Evolutionary conservation across 2,329 filamentous ascomycete genomes (phyloP).

Genomic region (Cytospora paraplurivora): DNA sequence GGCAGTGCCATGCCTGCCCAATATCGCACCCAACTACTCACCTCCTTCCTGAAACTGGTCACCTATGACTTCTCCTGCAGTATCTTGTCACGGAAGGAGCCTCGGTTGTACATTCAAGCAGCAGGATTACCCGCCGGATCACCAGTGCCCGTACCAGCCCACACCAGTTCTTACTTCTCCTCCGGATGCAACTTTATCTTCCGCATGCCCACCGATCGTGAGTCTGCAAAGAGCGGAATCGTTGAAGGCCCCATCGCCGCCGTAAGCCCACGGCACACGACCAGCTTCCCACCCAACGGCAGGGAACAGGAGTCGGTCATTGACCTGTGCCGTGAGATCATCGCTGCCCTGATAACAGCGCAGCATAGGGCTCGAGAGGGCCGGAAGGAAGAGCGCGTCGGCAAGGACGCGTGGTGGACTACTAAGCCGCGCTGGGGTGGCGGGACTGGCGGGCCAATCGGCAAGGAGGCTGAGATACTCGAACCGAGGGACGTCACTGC

Average conservation of each 20-base stretch:
- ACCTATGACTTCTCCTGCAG: constrained; percentile 69
- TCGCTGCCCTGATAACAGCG: constrained; percentile 62
- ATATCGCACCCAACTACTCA: constrained; percentile 57
- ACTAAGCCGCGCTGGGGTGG: constrained; percentile 64
- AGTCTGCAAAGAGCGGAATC: constrained; percentile 60
- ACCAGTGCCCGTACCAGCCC: constrained; percentile 25
- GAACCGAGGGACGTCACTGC: constrained; percentile 45
- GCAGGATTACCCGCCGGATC: constrained; percentile 35
- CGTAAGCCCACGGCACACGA: constrained; percentile 59
- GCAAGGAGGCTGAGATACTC: constrained; percentile 50
- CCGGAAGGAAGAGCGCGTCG: constrained; percentile 57
- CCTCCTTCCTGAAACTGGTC: constrained; percentile 64
- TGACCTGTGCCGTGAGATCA: constrained; percentile 63
- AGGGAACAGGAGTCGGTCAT: constrained; percentile 59
- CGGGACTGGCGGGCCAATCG: constrained; percentile 63
- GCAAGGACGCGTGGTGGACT: constrained; percentile 64
- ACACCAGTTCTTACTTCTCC: constrained; percentile 57
- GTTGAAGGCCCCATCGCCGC: constrained; percentile 64
- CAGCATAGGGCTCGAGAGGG: constrained; percentile 65
- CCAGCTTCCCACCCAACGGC: constrained; percentile 47
- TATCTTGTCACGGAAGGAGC: constrained; percentile 59
- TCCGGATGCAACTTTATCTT: constrained; percentile 63
- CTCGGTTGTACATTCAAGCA: constrained; percentile 57
- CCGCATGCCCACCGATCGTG: constrained; percentile 61
- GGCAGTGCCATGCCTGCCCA: constrained; percentile 62